Base-by-base conservation (phyloP, 2,329 filamentous ascomycete genomes). In the Escovopsis sp. region DNA sequence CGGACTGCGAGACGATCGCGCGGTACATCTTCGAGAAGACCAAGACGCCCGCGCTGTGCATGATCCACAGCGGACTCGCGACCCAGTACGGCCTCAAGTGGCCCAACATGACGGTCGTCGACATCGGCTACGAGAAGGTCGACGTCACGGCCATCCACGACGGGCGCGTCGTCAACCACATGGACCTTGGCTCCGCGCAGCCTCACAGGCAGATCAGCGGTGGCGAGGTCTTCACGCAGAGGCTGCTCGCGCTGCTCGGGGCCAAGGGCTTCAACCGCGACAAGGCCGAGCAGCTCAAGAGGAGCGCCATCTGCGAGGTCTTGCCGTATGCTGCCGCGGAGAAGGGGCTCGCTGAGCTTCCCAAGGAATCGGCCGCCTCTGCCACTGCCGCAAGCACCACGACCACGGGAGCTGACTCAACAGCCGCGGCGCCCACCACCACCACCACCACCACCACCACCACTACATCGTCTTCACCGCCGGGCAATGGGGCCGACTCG, bases 1-100 rank as follows among this genome's bases (percentile, higher is more conserved):
- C 80, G 42, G 86, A 94, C 56, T 79, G 79, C 53, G 88, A 96
- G 58, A 72, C 72, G 27, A 78, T 98, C 45, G 82, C 87, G 12
- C 84, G 90, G 43, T 98, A 94, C 63, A 75, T 96, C 44, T 98
- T 98, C 50, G 90, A 98, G 59, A 92, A 90, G 60, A 94, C 93
- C 53, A 90, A 88, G 62, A 90, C 85, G 0, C 90, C 90, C 0
- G 86, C 84, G 0, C 80, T 98, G 35, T 87, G 81, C 47, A 69
- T 96, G 42, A 79, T 98, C 63, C 83, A 96, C 57, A 80, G 85
- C 46, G 87, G 84, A 3, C 62, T 92, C 32, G 87, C 90, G 18
- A 81, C 85, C 1, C 79, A 90, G 38, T 96, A 92, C 51, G 87
- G 85, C 10, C 70, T 86, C 21, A 74, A 72, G 53, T 70, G 67